Evolutionary conservation across 225 moss, liverwort and hornwort genomes (phyloP).

Genomic region (Pseudoscleropodium purum): DNA sequence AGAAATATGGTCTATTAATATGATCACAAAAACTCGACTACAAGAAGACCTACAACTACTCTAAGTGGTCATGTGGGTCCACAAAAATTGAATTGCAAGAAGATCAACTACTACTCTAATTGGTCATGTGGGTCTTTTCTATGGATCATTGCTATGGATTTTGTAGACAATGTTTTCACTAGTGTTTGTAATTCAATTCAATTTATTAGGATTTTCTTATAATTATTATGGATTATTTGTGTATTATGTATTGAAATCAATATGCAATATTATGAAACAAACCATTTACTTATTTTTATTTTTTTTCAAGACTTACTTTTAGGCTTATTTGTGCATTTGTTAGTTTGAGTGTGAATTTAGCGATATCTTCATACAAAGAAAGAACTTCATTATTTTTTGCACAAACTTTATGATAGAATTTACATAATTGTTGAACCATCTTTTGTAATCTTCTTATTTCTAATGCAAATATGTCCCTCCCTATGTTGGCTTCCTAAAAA

Average conservation of each 20-base stretch:
- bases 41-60: neutral
- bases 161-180: fast-evolving
- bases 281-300: too few relatives aligned
- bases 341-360: neutral
- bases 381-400: neutral
- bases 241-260: neutral
- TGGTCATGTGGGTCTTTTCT: neutral
- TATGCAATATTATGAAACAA: neutral
- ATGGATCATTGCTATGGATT: neutral
- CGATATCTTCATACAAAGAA: neutral
- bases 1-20: fast-evolving
- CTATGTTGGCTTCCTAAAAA: conserved; percentile 11
- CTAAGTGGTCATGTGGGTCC: too few relatives aligned
- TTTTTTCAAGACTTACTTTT: neutral
- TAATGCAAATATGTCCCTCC: conserved; percentile 10
- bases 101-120: neutral
- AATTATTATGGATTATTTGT: neutral
- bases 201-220: neutral
- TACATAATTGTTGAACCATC: neutral
- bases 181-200: neutral
- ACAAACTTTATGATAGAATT: conserved; percentile 12
- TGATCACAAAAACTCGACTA: fast-evolving
- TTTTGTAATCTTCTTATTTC: conserved; percentile 27
- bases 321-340: neutral
- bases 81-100: fast-evolving